Base-by-base conservation (phyloP, 345 rosid genomes). In the Corymbia maculata region DNA sequence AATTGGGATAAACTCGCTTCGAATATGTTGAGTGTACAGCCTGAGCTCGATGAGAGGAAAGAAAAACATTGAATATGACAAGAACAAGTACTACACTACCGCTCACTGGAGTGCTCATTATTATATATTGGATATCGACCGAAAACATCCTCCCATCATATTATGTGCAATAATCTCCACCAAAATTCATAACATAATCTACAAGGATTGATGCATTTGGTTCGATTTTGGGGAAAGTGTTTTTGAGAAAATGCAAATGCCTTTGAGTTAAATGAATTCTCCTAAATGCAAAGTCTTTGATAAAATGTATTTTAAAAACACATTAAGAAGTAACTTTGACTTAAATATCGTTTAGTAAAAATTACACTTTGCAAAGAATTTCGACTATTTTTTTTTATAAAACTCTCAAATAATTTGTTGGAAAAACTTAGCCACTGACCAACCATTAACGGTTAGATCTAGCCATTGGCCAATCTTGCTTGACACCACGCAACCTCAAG, bases 311-410 rank as follows among this genome's bases (percentile, higher is more conserved):
- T 55, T 55, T 55, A 21, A 55, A 53, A 55, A 8, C 12, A 55
- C 61, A 55, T 55, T 1, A 21, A 0, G 26, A 21, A 8, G 10
- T 26, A 55, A 55, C 12, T 55, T 55, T 0, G 0, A 55, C 12
- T 21, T 21, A 55, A 55, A 55, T 8, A 19, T 0, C 26, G 19
- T 55, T 21, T 0, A 0, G 12, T 19, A 21, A 55, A 55, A 55
- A 55, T 11, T 55, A 24, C 9, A 0, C 5, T 55, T 55, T 55
- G 9, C 19, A 21, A 55, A 55, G 61, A 26, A 21, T 1, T 21
- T 53, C 7, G 19, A 0, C 11, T 3, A 19, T 7, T 53, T 2
- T 49, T 49, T 7, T 49, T 49, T 49, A 6, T 6, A 19, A 53
- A 53, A 53, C 26, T 7, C 10, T 19, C 26, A 55, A 55, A 55